These are phyloP conservation scores for Wickerhamomyces bisporus DNA, from an alignment of 805 yeast genomes.

Conservation along the genomic window DNA sequence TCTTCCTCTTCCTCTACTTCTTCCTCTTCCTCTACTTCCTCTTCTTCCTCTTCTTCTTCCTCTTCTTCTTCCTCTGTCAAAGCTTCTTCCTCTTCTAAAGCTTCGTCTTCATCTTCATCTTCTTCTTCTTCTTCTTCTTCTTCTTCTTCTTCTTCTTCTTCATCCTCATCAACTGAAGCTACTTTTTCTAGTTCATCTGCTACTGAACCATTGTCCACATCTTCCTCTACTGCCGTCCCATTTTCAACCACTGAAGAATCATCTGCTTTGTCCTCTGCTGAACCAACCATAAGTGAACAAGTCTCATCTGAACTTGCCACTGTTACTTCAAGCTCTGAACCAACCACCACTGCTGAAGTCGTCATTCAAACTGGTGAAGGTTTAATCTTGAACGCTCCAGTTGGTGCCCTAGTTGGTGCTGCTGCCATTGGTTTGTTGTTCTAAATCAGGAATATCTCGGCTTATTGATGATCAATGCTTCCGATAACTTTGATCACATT, in stretches of 20 bases:
- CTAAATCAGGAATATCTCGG: constrained; percentile 2
- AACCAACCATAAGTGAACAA: constrained; percentile 20
- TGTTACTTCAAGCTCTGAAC: constrained; percentile 14
- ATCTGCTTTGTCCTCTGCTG: constrained; percentile 14
- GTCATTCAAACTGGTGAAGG: constrained; percentile 24
- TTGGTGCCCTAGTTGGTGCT: constrained; percentile 37
- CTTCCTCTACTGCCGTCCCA: too few species aligned
- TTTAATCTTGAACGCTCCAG: constrained; percentile 31
- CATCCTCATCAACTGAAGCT: constrained; percentile 14
- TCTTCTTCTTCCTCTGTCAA: constrained; percentile 20
- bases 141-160: constrained; percentile 16
- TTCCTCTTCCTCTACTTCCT: constrained; percentile 21
- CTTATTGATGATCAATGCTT: background rate
- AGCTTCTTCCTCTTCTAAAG: constrained; percentile 20
- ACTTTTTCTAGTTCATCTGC: constrained; percentile 19
- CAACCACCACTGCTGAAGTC: constrained; percentile 11
- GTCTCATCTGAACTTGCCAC: too few species aligned
- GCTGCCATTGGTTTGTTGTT: constrained; percentile 22
- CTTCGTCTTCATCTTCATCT: constrained; percentile 15
- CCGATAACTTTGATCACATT: too few species aligned
- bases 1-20: constrained; percentile 24
- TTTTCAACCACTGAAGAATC: constrained; percentile 18
- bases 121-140: constrained; percentile 21
- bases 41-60: constrained; percentile 21
- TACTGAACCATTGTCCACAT: constrained; percentile 5